Evolutionary conservation across 2,329 filamentous ascomycete genomes (phyloP).

Genomic region (Nothophoma quercina): DNA sequence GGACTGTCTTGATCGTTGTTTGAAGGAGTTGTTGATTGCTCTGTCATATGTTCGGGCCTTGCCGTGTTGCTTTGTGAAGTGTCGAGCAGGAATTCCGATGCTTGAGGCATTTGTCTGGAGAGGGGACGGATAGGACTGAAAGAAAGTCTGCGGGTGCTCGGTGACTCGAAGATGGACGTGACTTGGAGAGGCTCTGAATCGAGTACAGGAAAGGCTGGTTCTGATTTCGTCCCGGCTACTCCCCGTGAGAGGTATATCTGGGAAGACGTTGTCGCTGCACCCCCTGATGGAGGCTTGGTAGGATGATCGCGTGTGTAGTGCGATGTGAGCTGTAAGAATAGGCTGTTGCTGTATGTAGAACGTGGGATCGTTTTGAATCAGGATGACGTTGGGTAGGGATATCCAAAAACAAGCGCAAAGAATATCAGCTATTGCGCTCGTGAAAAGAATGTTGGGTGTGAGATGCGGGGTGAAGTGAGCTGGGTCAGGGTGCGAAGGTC

Average conservation of each 20-base stretch:
- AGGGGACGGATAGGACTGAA: conserved; percentile 17
- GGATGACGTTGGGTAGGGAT: neutral
- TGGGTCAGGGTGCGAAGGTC: neutral
- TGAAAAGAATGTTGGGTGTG: neutral
- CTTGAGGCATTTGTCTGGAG: conserved; percentile 19
- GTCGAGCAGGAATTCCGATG: conserved; percentile 2
- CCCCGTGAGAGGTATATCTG: conserved; percentile 57
- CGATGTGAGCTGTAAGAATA: neutral
- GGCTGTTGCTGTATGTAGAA: too few relatives aligned
- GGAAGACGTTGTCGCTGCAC: conserved; percentile 54
- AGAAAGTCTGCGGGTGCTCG: conserved; percentile 20
- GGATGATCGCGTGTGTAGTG: neutral
- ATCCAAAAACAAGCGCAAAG: neutral
- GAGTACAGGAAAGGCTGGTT: conserved; percentile 31
- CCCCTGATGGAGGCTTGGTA: conserved; percentile 29
- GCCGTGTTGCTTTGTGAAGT: neutral
- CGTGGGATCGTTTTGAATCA: neutral
- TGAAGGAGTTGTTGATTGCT: neutral
- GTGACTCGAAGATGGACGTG: conserved; percentile 27
- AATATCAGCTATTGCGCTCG: neutral
- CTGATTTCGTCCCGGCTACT: conserved; percentile 50
- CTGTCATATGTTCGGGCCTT: neutral
- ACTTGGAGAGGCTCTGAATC: conserved; percentile 20
- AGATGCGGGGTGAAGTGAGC: neutral
- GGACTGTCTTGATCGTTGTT: neutral